Percentiles rank a stretch among this genome's conserved stretches.
phyloP scores from a whole-genome alignment of 192 early-diverging fungal genomes.

The Gaertneriomyces sp. region DNA sequence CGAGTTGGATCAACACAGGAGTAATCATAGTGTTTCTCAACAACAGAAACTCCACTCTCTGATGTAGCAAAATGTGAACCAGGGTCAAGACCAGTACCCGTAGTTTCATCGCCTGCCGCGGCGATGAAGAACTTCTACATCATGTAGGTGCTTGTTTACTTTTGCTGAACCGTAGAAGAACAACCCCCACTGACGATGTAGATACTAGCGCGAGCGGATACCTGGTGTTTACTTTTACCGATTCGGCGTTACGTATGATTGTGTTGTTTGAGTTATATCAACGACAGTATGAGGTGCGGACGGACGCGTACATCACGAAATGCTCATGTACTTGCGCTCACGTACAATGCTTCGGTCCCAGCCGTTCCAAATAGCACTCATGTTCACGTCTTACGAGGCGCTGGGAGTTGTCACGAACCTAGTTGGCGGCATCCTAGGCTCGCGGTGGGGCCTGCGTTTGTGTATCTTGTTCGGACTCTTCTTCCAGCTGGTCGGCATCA shows the following conservation, averaged over 20 bases:
- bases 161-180: neutral
- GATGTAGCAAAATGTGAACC: too few relatives aligned
- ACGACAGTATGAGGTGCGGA: slow-evolving; percentile 23
- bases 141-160: slow-evolving; percentile 5
- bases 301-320: neutral
- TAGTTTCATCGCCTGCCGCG: slow-evolving; percentile 1
- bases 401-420: slow-evolving; percentile 45
- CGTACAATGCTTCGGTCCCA: slow-evolving; percentile 6
- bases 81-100: neutral
- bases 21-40: too few relatives aligned
- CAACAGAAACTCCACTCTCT: too few relatives aligned
- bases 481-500: slow-evolving; percentile 42
- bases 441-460: slow-evolving; percentile 35
- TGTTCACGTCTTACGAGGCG: slow-evolving; percentile 48
- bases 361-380: slow-evolving; percentile 40
- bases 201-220: slow-evolving; percentile 29
- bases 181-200: neutral
- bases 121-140: slow-evolving; percentile 30
- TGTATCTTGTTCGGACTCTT: slow-evolving; percentile 34
- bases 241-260: slow-evolving; percentile 47
- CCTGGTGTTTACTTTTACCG: slow-evolving; percentile 43
- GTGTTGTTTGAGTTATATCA: slow-evolving; percentile 40
- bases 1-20: too few relatives aligned
- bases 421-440: slow-evolving; percentile 42
- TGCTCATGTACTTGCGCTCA: neutral